Base-by-base conservation (phyloP, 768 basidiomycete species). In the Leccinum fibrillosum region DNA sequence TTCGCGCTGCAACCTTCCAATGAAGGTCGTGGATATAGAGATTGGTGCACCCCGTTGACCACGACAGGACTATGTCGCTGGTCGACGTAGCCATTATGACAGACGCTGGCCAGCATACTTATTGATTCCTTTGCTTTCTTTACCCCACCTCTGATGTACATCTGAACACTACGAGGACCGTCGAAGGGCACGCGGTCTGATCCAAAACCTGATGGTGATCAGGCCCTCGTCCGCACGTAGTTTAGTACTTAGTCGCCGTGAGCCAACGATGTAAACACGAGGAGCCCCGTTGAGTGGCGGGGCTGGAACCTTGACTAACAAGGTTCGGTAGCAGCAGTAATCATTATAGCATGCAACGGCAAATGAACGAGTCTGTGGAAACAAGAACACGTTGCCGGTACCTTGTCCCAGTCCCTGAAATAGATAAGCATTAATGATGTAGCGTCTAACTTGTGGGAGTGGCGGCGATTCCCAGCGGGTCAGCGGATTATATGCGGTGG, bases 1-100 rank as follows among this genome's bases (percentile, higher is more conserved):
- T 66, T 30, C 71, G 71, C 3, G 72, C 71, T 13, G 68, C 72
- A 39, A 72, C 71, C 12, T 70, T 72, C 62, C 69, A 62, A 62
- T 68, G 56, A 66, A 56, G 19, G 23, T 37, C 7, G 42, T 45
- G 21, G 11, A 11, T 23, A 15, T 45, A 39, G 10, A 32, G n/a
- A 28, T 47, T 21, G 28, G 21, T 32, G 10, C 55, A 28, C 34
- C 34, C 47, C 26, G 42, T 49, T 37, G 55, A 57, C 42, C 59
- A 45, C 58, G 62, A 51, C 61, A 47, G 34, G 55, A 54, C 49
- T 2, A 39, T 42, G 45, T 70, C 54, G 70, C 72, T 54, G 62
- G 70, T 56, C 63, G 69, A 70, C 26, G 53, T 56, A 19, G 39
- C 53, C 42, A 9, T 44, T 55, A 63, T 62, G 61, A 62, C 51